Conservation (phyloP, 768 basidiomycete genomes). For the Collybia sp. region DNA sequence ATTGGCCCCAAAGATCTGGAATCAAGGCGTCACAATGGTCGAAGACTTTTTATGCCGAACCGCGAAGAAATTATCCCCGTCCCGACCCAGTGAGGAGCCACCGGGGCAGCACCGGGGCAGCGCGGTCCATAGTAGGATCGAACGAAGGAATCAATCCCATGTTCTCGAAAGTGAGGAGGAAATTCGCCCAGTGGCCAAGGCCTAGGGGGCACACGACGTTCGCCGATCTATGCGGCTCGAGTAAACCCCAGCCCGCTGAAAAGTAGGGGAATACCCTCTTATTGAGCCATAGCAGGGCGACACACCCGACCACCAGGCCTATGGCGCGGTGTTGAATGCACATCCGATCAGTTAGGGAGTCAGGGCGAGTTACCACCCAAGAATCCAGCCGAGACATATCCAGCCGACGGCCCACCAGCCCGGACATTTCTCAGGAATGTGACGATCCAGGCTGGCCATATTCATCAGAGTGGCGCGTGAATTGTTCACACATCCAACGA, state of each 20-base stretch:
- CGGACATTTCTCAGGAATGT: conserved; percentile 40
- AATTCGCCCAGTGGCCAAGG: conserved; percentile 26
- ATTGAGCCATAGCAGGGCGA: conserved; percentile 32
- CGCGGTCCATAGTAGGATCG: conserved; percentile 41
- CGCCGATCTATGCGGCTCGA: conserved; percentile 25
- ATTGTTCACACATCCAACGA: too few species aligned
- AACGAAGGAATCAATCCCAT: neutral
- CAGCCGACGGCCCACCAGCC: conserved; percentile 40
- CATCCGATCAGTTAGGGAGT: neutral
- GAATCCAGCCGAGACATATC: conserved; percentile 56
- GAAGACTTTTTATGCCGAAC: conserved; percentile 39
- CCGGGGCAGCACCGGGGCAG: conserved; percentile 48
- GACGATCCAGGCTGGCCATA: too few species aligned
- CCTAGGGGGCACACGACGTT: conserved; percentile 26
- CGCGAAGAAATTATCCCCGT: conserved; percentile 38
- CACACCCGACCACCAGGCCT: conserved; percentile 35
- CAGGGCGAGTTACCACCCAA: conserved; percentile 46
- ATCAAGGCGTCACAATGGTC: conserved; percentile 50
- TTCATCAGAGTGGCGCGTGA: too few species aligned
- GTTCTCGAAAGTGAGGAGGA: neutral
- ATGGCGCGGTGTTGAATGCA: conserved; percentile 7
- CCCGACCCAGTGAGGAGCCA: conserved; percentile 44
- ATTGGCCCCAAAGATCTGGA: too few species aligned
- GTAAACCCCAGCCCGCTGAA: neutral
- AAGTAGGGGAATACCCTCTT: conserved; percentile 19